Evolutionary conservation across 306 rosid genomes (phyloP).

Genomic region (Hylodesmum podocarpum): DNA sequence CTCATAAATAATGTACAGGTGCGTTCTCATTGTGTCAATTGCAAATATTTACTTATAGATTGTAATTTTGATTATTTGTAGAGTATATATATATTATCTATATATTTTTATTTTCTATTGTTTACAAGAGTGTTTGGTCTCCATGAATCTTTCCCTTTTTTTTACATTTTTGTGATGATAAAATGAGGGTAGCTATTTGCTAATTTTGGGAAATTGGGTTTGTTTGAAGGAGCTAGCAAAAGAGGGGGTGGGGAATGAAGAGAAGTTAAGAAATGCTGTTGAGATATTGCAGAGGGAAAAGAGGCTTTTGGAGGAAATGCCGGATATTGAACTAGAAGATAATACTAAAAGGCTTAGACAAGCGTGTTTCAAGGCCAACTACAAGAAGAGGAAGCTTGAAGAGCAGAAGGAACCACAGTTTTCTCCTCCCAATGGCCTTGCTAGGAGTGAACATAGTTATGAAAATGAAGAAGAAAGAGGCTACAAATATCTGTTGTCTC

Average conservation of each 20-base stretch:
- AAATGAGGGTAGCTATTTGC: neutral
- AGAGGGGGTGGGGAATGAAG: conserved; percentile 49
- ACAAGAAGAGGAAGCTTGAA: conserved; percentile 73
- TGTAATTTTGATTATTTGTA: neutral
- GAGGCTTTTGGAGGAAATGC: conserved; percentile 73
- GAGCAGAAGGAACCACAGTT: conserved; percentile 2
- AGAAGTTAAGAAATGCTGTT: conserved; percentile 50
- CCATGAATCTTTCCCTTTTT: too few species aligned
- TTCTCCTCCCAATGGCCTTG: neutral
- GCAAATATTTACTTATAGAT: neutral
- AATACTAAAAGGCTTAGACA: conserved; percentile 78
- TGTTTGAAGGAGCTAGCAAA: conserved; percentile 51
- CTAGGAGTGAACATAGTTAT: neutral
- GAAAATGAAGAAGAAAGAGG: neutral
- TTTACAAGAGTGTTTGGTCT: too few species aligned
- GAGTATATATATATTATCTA: too few species aligned
- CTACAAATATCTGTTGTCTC: neutral
- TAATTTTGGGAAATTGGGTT: neutral
- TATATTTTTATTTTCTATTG: too few species aligned
- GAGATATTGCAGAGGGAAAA: conserved; percentile 66
- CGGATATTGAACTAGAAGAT: conserved; percentile 62
- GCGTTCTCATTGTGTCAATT: neutral
- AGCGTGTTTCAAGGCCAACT: conserved; percentile 86
- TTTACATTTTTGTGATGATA: neutral
- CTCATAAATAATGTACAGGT: conserved; percentile 72